A percentile compares a stretch with the other conserved stretches of the same genome.
Evolutionary conservation across 2,329 filamentous ascomycete species (phyloP).

Genomic region (Aspergillus novofumigatus): DNA sequence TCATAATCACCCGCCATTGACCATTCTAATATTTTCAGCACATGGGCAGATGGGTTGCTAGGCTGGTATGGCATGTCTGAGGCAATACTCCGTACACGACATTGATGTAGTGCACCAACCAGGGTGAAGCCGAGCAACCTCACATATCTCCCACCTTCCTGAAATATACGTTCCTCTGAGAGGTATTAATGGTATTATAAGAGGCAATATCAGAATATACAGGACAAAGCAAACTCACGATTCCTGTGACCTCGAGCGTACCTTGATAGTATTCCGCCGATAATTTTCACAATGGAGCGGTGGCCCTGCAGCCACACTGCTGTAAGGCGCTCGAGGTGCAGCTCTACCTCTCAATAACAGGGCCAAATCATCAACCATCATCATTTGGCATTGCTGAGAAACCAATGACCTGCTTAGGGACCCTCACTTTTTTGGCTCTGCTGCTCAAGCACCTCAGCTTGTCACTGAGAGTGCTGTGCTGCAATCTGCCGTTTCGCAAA

Average conservation of each 20-base stretch:
- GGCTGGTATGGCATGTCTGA: too few species aligned
- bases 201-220: not conserved
- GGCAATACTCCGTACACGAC: too few species aligned
- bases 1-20: not conserved
- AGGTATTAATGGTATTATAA: not conserved
- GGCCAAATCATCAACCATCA: conserved; percentile 6
- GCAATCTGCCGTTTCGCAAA: not conserved
- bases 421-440: conserved; percentile 2
- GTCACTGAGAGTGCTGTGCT: not conserved
- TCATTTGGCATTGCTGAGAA: not conserved
- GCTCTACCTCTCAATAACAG: not conserved
- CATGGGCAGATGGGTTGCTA: too few species aligned
- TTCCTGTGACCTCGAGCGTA: not conserved
- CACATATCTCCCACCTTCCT: not conserved
- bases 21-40: too few species aligned
- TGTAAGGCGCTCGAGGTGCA: not conserved
- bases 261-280: not conserved
- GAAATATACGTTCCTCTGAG: not conserved
- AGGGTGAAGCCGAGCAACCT: too few species aligned
- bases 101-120: too few species aligned
- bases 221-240: not conserved
- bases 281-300: not conserved
- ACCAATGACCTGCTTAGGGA: conserved; percentile 2
- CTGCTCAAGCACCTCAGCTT: not conserved
- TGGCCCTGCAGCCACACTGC: not conserved